Conservation (phyloP, 257 asterid species). For the Rubia yunnanensis region DNA sequence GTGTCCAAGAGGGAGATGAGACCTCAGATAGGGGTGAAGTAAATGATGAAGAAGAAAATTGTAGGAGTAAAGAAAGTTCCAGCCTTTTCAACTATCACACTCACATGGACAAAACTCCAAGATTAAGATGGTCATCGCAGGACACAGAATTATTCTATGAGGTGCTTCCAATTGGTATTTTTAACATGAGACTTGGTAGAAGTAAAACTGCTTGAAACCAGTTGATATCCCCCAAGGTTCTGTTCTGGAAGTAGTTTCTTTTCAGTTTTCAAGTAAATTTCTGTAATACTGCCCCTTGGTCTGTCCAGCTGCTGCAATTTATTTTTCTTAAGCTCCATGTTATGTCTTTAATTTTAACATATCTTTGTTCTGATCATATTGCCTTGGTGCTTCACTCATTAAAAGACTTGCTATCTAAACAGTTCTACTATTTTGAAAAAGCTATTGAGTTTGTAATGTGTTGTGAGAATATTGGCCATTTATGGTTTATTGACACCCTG, state of each 20-base stretch:
- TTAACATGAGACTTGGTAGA: not conserved
- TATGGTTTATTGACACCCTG: not conserved
- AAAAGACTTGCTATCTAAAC: not conserved
- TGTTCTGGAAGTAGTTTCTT: not conserved
- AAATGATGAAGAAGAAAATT: slow-evolving; percentile 31
- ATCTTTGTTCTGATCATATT: not conserved
- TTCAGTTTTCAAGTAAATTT: not conserved
- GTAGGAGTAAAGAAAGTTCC: slow-evolving; percentile 33
- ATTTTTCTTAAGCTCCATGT: not conserved
- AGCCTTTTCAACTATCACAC: slow-evolving; percentile 65
- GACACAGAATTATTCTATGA: slow-evolving; percentile 83
- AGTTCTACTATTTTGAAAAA: not conserved
- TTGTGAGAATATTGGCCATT: not conserved
- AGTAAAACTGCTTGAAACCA: not conserved
- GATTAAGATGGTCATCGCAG: slow-evolving; percentile 67
- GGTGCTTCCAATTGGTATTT: slow-evolving; percentile 31
- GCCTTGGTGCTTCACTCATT: not conserved
- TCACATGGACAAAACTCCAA: slow-evolving; percentile 63
- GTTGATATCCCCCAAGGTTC: not conserved
- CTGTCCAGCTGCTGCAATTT: not conserved
- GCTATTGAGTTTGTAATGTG: not conserved
- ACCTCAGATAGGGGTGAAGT: slow-evolving; percentile 25
- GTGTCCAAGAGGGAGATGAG: slow-evolving; percentile 35
- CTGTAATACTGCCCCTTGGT: not conserved
- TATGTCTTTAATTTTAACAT: not conserved